Evolutionary conservation across 306 rosid genomes (phyloP).

Genomic region (Cyamopsis tetragonoloba): DNA sequence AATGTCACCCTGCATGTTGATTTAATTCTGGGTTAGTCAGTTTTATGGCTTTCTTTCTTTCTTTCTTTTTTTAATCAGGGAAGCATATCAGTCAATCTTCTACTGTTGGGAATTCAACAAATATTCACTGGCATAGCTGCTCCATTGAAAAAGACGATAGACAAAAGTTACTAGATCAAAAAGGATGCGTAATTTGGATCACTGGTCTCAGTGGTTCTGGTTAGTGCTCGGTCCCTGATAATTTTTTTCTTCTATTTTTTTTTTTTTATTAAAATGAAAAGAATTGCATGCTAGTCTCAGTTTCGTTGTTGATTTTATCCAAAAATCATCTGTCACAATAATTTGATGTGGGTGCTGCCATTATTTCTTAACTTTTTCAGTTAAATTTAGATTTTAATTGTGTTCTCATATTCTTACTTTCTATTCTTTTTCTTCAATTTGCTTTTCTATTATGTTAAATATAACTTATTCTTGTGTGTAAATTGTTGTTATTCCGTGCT

Average conservation of each 20-base stretch:
- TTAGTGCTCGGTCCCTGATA: constrained; percentile 33
- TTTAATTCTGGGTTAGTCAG: too few species aligned
- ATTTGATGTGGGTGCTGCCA: neutral
- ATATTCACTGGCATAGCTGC: constrained; percentile 70
- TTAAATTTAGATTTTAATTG: neutral
- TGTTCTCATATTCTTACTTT: neutral
- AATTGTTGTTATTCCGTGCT: too few species aligned
- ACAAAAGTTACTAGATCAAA: constrained; percentile 55
- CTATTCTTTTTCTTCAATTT: neutral
- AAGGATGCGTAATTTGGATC: too few species aligned
- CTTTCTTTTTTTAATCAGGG: constrained; percentile 28
- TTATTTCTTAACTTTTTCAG: neutral
- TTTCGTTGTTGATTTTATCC: neutral
- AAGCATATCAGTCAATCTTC: constrained; percentile 37
- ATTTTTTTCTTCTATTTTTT: neutral
- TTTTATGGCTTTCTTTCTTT: too few species aligned
- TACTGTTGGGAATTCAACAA: constrained; percentile 56
- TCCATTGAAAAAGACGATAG: constrained; percentile 48
- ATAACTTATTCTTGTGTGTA: neutral
- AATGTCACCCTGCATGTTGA: too few species aligned
- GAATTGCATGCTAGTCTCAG: neutral
- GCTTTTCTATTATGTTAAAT: neutral
- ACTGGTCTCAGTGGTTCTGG: constrained; percentile 87
- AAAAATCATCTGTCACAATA: neutral
- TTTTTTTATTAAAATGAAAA: neutral